Evolutionary conservation across 192 early-diverging fungal species (phyloP).

Genomic region (Phlyctochytrium planicorne): DNA sequence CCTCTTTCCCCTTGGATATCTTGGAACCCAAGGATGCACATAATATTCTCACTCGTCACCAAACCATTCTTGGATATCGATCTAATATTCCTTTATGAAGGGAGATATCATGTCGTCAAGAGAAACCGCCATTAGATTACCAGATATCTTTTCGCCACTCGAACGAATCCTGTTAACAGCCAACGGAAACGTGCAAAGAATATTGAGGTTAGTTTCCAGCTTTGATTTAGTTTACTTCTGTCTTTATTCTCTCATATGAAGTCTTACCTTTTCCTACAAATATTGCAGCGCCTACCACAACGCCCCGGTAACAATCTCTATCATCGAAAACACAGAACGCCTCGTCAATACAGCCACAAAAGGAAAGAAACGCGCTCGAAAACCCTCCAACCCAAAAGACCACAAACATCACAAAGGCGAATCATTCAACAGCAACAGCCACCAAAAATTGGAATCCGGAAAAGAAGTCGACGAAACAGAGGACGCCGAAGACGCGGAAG

Average conservation of each 20-base stretch:
- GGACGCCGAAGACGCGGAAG: not conserved
- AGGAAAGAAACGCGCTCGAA: too few species aligned
- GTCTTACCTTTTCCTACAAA: not conserved
- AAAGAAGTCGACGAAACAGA: not conserved
- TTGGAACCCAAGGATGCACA: too few species aligned
- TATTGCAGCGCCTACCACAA: constrained; percentile 47
- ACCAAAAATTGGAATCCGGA: not conserved
- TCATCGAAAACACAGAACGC: constrained; percentile 35
- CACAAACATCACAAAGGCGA: not conserved
- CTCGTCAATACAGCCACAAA: not conserved
- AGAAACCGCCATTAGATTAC: constrained; percentile 34
- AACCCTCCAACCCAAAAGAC: constrained; percentile 19
- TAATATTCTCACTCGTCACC: too few species aligned
- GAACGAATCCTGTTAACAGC: constrained; percentile 53
- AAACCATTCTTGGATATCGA: too few species aligned
- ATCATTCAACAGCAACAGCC: constrained; percentile 1
- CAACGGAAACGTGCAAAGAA: constrained; percentile 57
- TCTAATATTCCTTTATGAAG: too few species aligned
- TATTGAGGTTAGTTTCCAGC: constrained; percentile 31
- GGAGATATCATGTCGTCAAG: constrained; percentile 53
- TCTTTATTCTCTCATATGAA: not conserved
- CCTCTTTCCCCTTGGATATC: too few species aligned
- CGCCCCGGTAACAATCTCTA: constrained; percentile 41
- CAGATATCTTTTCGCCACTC: constrained; percentile 38
- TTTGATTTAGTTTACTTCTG: not conserved